Evolutionary conservation across 345 rosid genomes (phyloP).

Genomic region (Microthlaspi erraticum): DNA sequence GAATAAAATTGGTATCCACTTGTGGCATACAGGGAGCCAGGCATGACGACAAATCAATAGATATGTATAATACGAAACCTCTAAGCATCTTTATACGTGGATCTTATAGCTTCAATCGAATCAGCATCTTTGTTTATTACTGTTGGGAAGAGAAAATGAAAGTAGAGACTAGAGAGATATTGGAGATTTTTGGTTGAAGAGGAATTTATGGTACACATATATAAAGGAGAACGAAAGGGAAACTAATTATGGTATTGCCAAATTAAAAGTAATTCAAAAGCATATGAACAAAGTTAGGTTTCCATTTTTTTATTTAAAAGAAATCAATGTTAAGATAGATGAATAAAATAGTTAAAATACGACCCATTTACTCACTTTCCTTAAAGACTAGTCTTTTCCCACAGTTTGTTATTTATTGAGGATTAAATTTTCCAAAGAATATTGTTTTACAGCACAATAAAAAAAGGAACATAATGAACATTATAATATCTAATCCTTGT

Average conservation of each 20-base stretch:
- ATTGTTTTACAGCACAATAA: neutral
- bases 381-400: conserved; percentile 23
- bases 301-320: neutral
- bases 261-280: conserved; percentile 23
- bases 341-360: conserved; percentile 17
- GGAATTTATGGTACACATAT: conserved; percentile 13
- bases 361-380: conserved; percentile 41
- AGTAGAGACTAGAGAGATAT: conserved; percentile 1
- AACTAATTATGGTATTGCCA: conserved; percentile 31
- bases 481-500: neutral
- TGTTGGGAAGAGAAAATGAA: conserved; percentile 22
- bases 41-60: conserved; percentile 16
- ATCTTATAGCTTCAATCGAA: conserved; percentile 3
- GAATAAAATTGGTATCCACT: conserved; percentile 24
- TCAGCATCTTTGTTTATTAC: neutral
- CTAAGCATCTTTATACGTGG: neutral
- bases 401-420: neutral
- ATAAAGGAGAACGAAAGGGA: conserved; percentile 35
- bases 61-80: neutral
- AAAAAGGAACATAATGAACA: neutral
- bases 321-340: neutral
- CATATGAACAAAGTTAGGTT: conserved; percentile 35
- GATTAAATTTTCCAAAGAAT: conserved; percentile 19
- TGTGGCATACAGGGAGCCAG: conserved; percentile 49
- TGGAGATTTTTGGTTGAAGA: conserved; percentile 30